Evolutionary conservation across 441 rosid genomes (phyloP).

Genomic region (Capsella rubella): DNA sequence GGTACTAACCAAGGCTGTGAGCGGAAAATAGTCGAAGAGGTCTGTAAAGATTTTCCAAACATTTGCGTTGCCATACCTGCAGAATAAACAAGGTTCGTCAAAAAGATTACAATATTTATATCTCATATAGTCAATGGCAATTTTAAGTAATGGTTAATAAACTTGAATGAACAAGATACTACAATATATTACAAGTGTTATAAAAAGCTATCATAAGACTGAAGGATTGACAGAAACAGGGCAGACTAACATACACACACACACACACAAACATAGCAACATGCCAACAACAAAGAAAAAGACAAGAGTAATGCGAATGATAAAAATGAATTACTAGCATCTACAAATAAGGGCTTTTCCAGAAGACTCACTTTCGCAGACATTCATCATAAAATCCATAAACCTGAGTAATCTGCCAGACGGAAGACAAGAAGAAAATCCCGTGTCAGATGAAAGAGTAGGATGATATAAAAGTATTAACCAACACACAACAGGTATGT

Average conservation of each 20-base stretch:
- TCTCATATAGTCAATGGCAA: slow-evolving; percentile 26
- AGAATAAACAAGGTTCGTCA: slow-evolving; percentile 20
- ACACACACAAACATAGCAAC: not conserved
- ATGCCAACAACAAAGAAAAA: not conserved
- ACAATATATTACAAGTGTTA: not conserved
- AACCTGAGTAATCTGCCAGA: slow-evolving; percentile 89
- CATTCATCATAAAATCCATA: slow-evolving; percentile 98
- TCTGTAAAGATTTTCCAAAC: slow-evolving; percentile 96
- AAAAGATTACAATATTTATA: slow-evolving; percentile 5
- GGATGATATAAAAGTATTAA: not conserved
- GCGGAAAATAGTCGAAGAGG: slow-evolving; percentile 90
- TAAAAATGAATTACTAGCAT: slow-evolving; percentile 25
- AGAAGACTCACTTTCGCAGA: slow-evolving; percentile 86
- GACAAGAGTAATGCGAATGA: slow-evolving; percentile 26
- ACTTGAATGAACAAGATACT: slow-evolving; percentile 5
- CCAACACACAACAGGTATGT: slow-evolving; percentile 5
- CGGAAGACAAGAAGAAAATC: slow-evolving; percentile 42
- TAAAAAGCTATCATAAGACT: slow-evolving; percentile 24
- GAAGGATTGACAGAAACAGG: slow-evolving; percentile 28
- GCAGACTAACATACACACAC: slow-evolving; percentile 9
- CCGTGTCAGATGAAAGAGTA: slow-evolving; percentile 24
- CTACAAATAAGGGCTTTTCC: slow-evolving; percentile 26
- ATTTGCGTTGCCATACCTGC: slow-evolving; percentile 92
- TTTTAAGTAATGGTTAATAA: slow-evolving; percentile 5
- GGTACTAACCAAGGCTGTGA: slow-evolving; percentile 91